phyloP scores from a whole-genome alignment of 2,329 filamentous ascomycete genomes.

The Diplodia scrobiculata region DNA sequence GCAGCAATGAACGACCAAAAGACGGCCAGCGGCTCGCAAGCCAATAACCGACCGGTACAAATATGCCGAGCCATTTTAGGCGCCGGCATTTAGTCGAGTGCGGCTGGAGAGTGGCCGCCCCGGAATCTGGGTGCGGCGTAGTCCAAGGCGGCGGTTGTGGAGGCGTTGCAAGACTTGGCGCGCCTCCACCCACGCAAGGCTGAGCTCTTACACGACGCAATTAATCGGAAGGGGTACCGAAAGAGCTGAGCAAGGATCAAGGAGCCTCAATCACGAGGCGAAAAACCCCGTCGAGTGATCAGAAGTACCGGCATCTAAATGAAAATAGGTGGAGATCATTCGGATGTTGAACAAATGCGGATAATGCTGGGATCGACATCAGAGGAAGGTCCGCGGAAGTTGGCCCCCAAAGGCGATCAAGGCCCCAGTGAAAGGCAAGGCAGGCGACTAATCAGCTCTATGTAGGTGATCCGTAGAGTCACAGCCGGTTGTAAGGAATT shows the following conservation, averaged over 20 bases:
- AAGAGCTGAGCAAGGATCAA: not conserved
- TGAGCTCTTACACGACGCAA: not conserved
- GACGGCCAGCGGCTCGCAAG: slow-evolving; percentile 4
- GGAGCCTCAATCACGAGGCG: not conserved
- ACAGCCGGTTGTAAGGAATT: too few species aligned
- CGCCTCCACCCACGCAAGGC: slow-evolving; percentile 2
- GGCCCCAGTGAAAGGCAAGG: not conserved
- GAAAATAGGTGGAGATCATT: not conserved
- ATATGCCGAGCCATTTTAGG: not conserved
- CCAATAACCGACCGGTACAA: not conserved
- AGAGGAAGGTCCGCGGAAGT: not conserved
- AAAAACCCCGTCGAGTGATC: not conserved
- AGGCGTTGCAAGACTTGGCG: slow-evolving; percentile 7
- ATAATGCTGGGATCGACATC: not conserved
- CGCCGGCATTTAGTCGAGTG: not conserved
- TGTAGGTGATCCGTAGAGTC: not conserved
- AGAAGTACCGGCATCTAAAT: not conserved
- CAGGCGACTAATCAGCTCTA: not conserved
- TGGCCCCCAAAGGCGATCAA: not conserved
- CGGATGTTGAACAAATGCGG: not conserved
- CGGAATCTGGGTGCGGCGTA: slow-evolving; percentile 5
- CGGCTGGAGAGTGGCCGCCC: not conserved
- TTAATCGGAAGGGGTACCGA: too few species aligned
- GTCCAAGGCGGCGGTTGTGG: not conserved
- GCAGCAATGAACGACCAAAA: not conserved